A percentile compares a stretch with the other conserved stretches of the same genome.
Evolutionary conservation across 129 eudicot species (phyloP).

Genomic region (Helianthus tuberosus): DNA sequence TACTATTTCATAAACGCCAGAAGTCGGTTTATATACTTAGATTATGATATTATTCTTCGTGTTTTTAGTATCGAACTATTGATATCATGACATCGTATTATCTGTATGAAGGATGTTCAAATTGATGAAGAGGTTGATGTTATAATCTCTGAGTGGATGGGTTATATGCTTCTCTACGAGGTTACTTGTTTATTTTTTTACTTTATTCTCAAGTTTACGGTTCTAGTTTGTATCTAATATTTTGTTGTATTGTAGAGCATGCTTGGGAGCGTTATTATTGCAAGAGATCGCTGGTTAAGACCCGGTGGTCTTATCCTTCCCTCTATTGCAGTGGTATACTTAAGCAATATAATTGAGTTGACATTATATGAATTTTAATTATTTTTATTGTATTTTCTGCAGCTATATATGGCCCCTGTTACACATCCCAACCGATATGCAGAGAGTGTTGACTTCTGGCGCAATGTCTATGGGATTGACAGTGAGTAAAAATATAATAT

Average conservation of each 20-base stretch:
- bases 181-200: conserved; percentile 29
- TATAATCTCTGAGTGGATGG: conserved; percentile 99
- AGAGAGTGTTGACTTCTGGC: conserved; percentile 94
- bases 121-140: conserved; percentile 97
- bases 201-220: neutral
- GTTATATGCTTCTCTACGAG: conserved; percentile 99
- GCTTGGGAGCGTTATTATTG: conserved; percentile 96
- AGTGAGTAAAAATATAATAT: conserved; percentile 53
- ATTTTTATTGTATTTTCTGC: conserved; percentile 29
- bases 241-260: conserved; percentile 65
- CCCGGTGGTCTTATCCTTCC: conserved; percentile 99
- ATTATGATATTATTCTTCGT: neutral
- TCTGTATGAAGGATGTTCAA: conserved; percentile 76
- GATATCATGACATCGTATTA: neutral
- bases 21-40: neutral
- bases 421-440: conserved; percentile 90
- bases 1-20: conserved; percentile 31
- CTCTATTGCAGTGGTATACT: conserved; percentile 81
- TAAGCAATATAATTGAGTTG: neutral
- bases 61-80: neutral
- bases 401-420: conserved; percentile 95
- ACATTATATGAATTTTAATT: neutral
- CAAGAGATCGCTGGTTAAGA: conserved; percentile 98
- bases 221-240: conserved; percentile 12
- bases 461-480: conserved; percentile 93